These are phyloP conservation scores for Terana coerulea DNA, from an alignment of 768 basidiomycete genomes.

Conservation along the genomic window DNA sequence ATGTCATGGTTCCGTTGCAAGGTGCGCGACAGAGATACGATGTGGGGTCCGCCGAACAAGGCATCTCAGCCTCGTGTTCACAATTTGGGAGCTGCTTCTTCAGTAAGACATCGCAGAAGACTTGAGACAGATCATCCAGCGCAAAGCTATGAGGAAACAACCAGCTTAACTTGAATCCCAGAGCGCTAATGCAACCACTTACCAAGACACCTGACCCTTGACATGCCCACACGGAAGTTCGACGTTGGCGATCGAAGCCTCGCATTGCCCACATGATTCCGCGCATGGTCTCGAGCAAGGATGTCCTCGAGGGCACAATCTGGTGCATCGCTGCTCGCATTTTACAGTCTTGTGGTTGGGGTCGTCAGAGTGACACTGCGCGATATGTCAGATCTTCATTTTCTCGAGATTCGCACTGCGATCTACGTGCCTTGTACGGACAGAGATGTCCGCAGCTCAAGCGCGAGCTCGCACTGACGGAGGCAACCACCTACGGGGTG, in stretches of 20 bases:
- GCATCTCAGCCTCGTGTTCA: constrained; percentile 47
- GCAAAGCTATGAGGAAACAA: constrained; percentile 32
- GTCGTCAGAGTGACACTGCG: constrained; percentile 48
- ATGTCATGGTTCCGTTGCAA: constrained; percentile 45
- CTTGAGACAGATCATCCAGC: constrained; percentile 40
- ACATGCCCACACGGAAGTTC: constrained; percentile 57
- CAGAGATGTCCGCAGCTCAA: constrained; percentile 64
- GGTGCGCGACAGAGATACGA: constrained; percentile 33
- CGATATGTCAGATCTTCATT: too few species aligned
- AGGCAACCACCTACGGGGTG: constrained; percentile 72
- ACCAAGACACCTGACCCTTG: constrained; percentile 46
- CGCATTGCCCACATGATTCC: constrained; percentile 49
- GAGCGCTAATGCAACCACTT: constrained; percentile 8
- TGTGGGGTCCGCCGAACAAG: constrained; percentile 44
- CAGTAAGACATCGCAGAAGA: constrained; percentile 41
- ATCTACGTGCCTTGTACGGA: constrained; percentile 54
- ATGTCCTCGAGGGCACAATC: constrained; percentile 50
- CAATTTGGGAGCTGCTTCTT: constrained; percentile 44
- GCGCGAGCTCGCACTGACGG: constrained; percentile 43
- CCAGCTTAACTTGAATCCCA: not conserved
- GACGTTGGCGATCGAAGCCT: constrained; percentile 42
- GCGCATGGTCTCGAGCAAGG: constrained; percentile 55
- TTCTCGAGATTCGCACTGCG: too few species aligned
- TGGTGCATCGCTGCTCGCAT: constrained; percentile 41
- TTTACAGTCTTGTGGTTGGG: constrained; percentile 51